These are phyloP conservation scores for Zygotorulaspora florentina DNA, from an alignment of 805 yeast species.

Conservation along the genomic window DNA sequence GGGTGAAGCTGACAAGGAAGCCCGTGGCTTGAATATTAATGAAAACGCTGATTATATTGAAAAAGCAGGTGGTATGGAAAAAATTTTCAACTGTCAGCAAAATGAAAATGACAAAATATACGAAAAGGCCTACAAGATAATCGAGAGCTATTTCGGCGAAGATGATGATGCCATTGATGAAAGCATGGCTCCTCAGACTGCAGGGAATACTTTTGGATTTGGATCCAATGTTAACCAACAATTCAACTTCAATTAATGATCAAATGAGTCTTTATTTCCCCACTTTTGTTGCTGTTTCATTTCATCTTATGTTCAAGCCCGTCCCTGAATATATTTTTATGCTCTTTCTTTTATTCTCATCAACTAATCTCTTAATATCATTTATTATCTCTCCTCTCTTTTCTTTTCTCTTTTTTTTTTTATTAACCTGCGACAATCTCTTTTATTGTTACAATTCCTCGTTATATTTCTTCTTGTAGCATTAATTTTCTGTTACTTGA, in stretches of 20 bases:
- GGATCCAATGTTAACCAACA: slow-evolving; percentile 64
- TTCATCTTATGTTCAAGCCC: not conserved
- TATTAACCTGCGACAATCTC: not conserved
- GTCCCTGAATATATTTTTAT: not conserved
- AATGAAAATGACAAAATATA: slow-evolving; percentile 90
- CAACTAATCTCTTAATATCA: slow-evolving; percentile 4
- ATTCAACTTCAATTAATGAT: slow-evolving; percentile 28
- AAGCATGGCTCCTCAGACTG: slow-evolving; percentile 68
- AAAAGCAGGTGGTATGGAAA: slow-evolving; percentile 98
- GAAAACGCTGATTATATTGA: slow-evolving; percentile 89
- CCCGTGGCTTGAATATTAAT: slow-evolving; percentile 63
- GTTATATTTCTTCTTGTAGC: not conserved
- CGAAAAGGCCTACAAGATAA: slow-evolving; percentile 82
- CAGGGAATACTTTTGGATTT: slow-evolving; percentile 84
- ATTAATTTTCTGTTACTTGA: not conserved
- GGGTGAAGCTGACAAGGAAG: slow-evolving; percentile 89
- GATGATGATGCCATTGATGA: slow-evolving; percentile 74
- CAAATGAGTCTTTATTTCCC: not conserved
- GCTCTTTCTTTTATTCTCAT: not conserved
- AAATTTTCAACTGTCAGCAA: slow-evolving; percentile 87
- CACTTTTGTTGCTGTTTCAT: not conserved
- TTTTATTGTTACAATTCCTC: not conserved
- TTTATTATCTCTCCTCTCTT: slow-evolving; percentile 1
- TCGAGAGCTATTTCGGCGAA: slow-evolving; percentile 85
- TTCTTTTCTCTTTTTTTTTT: not conserved